These are phyloP conservation scores for Cyclotella distinguenda DNA, from an alignment of 108 stramenopile species.

Conservation along the genomic window DNA sequence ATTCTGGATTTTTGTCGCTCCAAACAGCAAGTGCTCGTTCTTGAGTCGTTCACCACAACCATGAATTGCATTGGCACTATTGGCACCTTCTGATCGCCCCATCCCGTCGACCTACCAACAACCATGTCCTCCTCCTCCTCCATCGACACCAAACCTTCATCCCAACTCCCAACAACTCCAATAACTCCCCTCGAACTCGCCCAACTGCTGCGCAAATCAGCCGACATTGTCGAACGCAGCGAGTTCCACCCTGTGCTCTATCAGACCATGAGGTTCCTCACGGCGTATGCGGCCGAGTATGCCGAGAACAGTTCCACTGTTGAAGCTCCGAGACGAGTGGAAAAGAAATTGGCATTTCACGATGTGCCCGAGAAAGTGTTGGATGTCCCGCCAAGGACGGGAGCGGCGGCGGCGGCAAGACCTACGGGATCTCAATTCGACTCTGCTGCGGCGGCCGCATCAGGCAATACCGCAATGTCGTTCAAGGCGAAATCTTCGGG, in stretches of 20 bases:
- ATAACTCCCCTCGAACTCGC: slow-evolving; percentile 42
- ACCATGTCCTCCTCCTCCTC: too few species aligned
- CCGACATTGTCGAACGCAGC: slow-evolving; percentile 57
- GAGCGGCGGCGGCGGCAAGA: slow-evolving; percentile 23
- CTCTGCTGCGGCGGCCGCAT: slow-evolving; percentile 18
- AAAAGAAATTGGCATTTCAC: slow-evolving; percentile 23
- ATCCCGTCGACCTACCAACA: too few species aligned
- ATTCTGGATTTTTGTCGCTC: too few species aligned
- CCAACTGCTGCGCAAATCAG: slow-evolving; percentile 66
- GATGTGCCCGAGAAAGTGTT: slow-evolving; percentile 37
- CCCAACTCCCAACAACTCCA: not conserved
- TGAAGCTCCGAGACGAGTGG: not conserved
- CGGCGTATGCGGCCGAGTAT: slow-evolving; percentile 45
- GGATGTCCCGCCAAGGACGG: slow-evolving; percentile 12
- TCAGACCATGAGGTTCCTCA: slow-evolving; percentile 47
- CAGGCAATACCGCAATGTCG: not conserved
- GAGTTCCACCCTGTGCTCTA: slow-evolving; percentile 66
- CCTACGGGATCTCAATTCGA: slow-evolving; percentile 20
- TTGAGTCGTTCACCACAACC: too few species aligned
- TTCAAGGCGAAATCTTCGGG: slow-evolving; percentile 1
- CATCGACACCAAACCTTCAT: too few species aligned
- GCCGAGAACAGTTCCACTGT: slow-evolving; percentile 19
- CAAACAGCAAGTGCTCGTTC: too few species aligned
- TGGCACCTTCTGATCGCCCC: too few species aligned
- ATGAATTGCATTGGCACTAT: too few species aligned